These are phyloP conservation scores for Aspergillus flavus DNA, from an alignment of 2,329 filamentous ascomycete genomes.

Conservation along the genomic window DNA sequence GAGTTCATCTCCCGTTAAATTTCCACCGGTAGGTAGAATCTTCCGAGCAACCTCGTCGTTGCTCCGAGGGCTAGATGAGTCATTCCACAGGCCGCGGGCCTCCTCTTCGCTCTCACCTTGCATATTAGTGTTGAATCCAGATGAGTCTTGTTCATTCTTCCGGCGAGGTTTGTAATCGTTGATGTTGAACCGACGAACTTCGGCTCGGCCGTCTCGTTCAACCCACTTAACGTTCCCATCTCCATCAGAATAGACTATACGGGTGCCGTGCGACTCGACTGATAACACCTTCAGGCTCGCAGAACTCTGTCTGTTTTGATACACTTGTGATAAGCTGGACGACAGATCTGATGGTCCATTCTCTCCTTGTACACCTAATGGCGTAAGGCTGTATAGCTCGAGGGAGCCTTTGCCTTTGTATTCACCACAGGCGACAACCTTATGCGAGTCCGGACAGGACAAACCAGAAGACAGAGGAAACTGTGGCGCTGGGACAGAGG, in stretches of 20 bases:
- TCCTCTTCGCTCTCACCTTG: conserved; percentile 24
- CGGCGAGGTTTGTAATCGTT: conserved; percentile 43
- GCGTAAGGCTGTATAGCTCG: conserved; percentile 68
- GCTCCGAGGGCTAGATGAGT: conserved; percentile 58
- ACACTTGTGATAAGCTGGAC: conserved; percentile 38
- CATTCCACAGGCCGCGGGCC: conserved; percentile 56
- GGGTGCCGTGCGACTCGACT: conserved; percentile 77
- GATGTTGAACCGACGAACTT: conserved; percentile 60
- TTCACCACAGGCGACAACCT: conserved; percentile 79
- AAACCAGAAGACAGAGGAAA: conserved; percentile 49
- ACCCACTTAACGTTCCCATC: conserved; percentile 87
- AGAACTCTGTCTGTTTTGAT: conserved; percentile 82
- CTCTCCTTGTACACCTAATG: conserved; percentile 30
- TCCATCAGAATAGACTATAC: conserved; percentile 81
- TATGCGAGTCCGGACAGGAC: conserved; percentile 58
- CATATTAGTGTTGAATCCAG: neutral
- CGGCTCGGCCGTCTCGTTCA: conserved; percentile 72
- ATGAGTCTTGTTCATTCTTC: neutral
- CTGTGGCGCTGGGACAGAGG: conserved; percentile 61
- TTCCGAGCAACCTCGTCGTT: conserved; percentile 75
- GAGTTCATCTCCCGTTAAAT: conserved; percentile 63
- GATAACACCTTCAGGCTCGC: conserved; percentile 79
- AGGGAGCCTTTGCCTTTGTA: conserved; percentile 91
- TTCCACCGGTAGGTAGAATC: conserved; percentile 64
- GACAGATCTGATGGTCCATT: conserved; percentile 28